These are phyloP conservation scores for Thymus quinquecostatus DNA, from an alignment of 257 asterid genomes.

Conservation along the genomic window DNA sequence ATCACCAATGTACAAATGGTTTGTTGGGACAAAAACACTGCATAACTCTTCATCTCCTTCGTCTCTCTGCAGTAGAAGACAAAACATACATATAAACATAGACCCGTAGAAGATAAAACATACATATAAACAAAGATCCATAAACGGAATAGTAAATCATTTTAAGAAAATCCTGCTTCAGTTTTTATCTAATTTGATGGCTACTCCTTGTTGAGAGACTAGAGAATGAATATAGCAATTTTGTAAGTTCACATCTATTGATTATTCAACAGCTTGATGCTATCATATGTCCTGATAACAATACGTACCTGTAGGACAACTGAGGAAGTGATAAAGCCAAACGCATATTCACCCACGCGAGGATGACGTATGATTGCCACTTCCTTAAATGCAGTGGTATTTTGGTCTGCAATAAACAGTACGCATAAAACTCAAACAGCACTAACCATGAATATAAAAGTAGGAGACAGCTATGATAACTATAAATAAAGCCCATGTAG, in stretches of 20 bases:
- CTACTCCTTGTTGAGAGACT: too few species aligned
- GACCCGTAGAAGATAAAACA: not conserved
- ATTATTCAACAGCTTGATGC: not conserved
- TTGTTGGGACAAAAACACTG: conserved; percentile 90
- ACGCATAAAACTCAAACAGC: conserved; percentile 31
- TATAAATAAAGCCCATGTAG: conserved; percentile 15
- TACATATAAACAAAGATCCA: too few species aligned
- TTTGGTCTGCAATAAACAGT: conserved; percentile 60
- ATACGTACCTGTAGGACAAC: conserved; percentile 76
- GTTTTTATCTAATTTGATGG: too few species aligned
- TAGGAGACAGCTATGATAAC: not conserved
- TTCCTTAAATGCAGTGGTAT: conserved; percentile 87
- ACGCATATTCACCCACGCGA: conserved; percentile 93
- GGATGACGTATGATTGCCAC: conserved; percentile 90
- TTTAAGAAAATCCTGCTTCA: too few species aligned
- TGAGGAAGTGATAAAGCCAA: conserved; percentile 92
- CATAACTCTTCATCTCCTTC: conserved; percentile 90
- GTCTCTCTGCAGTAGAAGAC: conserved; percentile 58
- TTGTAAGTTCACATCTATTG: conserved; percentile 2
- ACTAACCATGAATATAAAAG: not conserved
- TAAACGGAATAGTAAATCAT: too few species aligned
- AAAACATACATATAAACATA: conserved; percentile 7
- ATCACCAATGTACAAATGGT: conserved; percentile 87
- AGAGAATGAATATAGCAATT: too few species aligned
- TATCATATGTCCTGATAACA: not conserved